Evolutionary conservation across 768 basidiomycete genomes (phyloP).

Genomic region (Boletus insuetus): DNA sequence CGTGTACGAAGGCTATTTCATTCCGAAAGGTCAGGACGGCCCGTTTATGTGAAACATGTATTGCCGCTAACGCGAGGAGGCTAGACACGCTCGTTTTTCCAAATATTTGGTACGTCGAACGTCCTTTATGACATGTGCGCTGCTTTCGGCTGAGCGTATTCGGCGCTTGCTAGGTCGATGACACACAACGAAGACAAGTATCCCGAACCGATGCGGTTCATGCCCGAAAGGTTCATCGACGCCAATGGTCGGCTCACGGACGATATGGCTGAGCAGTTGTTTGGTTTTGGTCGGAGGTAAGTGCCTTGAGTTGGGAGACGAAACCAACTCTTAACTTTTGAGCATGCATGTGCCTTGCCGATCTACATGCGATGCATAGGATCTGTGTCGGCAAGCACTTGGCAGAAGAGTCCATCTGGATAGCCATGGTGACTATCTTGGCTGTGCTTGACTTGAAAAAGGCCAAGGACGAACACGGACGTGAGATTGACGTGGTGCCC

Average conservation of each 20-base stretch:
- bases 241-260: conserved; percentile 21
- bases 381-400: conserved; percentile 42
- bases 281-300: conserved; percentile 26
- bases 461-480: conserved; percentile 23
- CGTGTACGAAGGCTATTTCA: conserved; percentile 47
- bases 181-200: conserved; percentile 36
- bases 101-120: conserved; percentile 23
- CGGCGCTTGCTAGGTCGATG: conserved; percentile 24
- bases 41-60: too few species aligned
- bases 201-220: conserved; percentile 32
- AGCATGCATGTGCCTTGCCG: too few species aligned
- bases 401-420: conserved; percentile 40
- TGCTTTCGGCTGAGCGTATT: not conserved
- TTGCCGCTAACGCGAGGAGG: not conserved
- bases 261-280: conserved; percentile 22
- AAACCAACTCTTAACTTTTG: conserved; percentile 1
- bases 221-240: conserved; percentile 35
- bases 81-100: conserved; percentile 26
- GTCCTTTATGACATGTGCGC: not conserved
- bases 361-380: conserved; percentile 5
- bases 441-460: conserved; percentile 36
- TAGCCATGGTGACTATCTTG: conserved; percentile 33
- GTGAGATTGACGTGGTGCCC: conserved; percentile 12
- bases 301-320: not conserved
- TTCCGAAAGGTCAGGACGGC: conserved; percentile 45